These are phyloP conservation scores for Solanum etuberosum DNA, from an alignment of 257 asterid genomes.

Conservation along the genomic window DNA sequence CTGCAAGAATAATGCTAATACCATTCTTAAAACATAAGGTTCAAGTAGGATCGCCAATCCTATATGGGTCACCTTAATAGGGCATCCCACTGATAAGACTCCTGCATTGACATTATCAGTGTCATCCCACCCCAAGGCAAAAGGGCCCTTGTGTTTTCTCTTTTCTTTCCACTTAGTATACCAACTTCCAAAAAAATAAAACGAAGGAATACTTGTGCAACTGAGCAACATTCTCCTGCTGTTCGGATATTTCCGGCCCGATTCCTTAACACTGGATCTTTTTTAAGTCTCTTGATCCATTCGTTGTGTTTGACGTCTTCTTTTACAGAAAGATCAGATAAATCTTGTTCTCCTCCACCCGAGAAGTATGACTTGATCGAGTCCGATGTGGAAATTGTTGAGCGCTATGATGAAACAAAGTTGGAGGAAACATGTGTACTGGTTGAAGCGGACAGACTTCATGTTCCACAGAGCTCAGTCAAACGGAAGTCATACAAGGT, in stretches of 20 bases:
- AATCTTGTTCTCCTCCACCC: slow-evolving; percentile 18
- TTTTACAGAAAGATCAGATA: slow-evolving; percentile 18
- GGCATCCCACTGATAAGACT: background rate
- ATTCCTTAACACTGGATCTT: background rate
- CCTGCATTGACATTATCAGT: background rate
- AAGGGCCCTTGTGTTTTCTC: background rate
- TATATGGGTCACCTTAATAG: background rate
- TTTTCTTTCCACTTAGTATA: background rate
- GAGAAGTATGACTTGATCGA: slow-evolving; percentile 15
- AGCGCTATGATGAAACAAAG: slow-evolving; percentile 14
- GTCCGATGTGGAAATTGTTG: slow-evolving; percentile 9
- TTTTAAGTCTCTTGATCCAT: background rate
- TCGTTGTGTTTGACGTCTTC: background rate
- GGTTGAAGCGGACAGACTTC: slow-evolving; percentile 36
- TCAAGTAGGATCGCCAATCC: background rate
- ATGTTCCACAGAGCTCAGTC: slow-evolving; percentile 12
- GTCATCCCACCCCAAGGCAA: background rate
- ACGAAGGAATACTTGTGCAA: background rate
- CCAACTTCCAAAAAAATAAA: background rate
- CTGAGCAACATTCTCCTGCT: background rate
- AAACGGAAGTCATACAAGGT: slow-evolving; percentile 69
- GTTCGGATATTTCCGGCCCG: background rate
- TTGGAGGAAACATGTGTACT: slow-evolving; percentile 52
- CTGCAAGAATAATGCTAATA: background rate
- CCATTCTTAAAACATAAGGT: background rate